Evolutionary conservation across 768 basidiomycete species (phyloP).

Genomic region (Naematelia encephala): DNA sequence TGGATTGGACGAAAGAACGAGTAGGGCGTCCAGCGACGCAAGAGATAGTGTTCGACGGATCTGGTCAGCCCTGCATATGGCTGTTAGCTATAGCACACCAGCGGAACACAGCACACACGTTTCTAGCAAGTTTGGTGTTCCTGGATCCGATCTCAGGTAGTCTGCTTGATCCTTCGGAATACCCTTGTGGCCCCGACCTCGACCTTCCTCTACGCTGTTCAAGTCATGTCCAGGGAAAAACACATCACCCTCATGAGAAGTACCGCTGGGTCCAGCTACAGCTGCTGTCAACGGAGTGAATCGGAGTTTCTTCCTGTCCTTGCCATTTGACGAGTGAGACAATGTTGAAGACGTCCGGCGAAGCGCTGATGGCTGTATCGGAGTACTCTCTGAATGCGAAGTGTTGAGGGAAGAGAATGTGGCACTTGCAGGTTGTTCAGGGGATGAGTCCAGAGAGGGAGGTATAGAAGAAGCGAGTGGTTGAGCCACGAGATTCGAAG

Average conservation of each 20-base stretch:
- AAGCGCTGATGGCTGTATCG: constrained; percentile 11
- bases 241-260: background rate
- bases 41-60: constrained; percentile 50
- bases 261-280: background rate
- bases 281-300: constrained; percentile 12
- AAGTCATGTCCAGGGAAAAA: constrained; percentile 14
- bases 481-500: background rate
- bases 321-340: constrained; percentile 6
- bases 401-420: background rate
- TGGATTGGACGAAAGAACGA: constrained; percentile 30
- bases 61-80: constrained; percentile 42
- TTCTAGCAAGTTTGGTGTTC: constrained; percentile 49
- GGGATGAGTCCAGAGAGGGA: background rate
- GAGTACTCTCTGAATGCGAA: background rate
- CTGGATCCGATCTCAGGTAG: constrained; percentile 42
- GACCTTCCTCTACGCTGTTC: constrained; percentile 6
- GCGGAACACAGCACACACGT: constrained; percentile 33
- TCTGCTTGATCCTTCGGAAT: constrained; percentile 31
- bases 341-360: constrained; percentile 21
- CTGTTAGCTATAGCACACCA: background rate
- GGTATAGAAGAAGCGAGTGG: background rate
- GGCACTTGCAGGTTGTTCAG: background rate
- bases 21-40: constrained; percentile 43
- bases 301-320: constrained; percentile 22
- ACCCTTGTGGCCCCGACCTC: constrained; percentile 11